Evolutionary conservation across 768 basidiomycete genomes (phyloP).

Genomic region (Mycena leptocephala): DNA sequence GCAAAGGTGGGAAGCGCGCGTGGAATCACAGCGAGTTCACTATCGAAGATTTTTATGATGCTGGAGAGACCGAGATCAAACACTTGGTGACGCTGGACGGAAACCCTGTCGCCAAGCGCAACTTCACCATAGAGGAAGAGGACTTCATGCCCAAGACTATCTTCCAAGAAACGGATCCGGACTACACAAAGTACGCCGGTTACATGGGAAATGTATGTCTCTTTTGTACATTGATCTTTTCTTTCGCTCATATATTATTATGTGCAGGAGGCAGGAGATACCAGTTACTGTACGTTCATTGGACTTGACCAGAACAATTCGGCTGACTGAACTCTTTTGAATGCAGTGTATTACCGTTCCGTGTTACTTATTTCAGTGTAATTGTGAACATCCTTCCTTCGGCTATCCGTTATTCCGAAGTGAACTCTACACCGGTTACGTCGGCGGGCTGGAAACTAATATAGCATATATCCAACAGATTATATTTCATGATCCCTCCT

Average conservation of each 20-base stretch:
- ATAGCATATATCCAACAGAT: too few relatives aligned
- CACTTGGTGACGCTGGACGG: slow-evolving; percentile 54
- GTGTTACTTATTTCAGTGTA: not conserved
- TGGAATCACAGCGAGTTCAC: not conserved
- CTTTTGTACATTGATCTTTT: not conserved
- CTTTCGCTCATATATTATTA: not conserved
- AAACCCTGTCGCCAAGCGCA: slow-evolving; percentile 12
- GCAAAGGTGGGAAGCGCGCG: slow-evolving; percentile 8
- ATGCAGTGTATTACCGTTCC: not conserved
- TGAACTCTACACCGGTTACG: too few relatives aligned
- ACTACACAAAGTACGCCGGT: slow-evolving; percentile 57
- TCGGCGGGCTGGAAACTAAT: too few relatives aligned
- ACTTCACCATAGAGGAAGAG: slow-evolving; percentile 37
- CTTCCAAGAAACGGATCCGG: slow-evolving; percentile 52
- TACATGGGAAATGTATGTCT: slow-evolving; percentile 59
- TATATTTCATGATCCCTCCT: too few relatives aligned
- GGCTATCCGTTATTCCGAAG: too few relatives aligned
- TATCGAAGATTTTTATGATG: slow-evolving; percentile 30
- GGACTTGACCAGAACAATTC: too few relatives aligned
- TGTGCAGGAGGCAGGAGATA: slow-evolving; percentile 17
- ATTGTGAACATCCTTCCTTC: not conserved
- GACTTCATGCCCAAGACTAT: slow-evolving; percentile 52
- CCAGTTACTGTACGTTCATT: not conserved
- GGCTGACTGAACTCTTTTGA: not conserved
- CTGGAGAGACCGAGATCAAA: slow-evolving; percentile 38